These are phyloP conservation scores for Pyronema omphalodes DNA, from an alignment of 495 filamentous ascomycete genomes.

Conservation along the genomic window DNA sequence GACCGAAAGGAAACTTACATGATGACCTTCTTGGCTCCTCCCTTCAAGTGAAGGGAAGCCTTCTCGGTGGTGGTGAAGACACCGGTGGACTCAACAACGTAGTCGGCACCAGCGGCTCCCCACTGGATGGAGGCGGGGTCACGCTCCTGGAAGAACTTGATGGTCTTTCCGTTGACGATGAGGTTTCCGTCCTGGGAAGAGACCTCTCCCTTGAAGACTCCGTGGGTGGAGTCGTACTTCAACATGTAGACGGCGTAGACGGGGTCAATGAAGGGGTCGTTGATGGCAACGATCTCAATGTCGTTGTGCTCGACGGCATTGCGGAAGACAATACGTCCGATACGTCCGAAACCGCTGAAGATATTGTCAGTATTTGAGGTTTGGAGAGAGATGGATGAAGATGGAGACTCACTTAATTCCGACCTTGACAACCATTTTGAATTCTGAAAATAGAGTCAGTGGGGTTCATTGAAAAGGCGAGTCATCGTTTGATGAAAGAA, in stretches of 20 bases:
- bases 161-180: conserved; percentile 80
- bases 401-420: conserved; percentile 21
- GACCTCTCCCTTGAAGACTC: conserved; percentile 84
- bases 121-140: conserved; percentile 88
- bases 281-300: conserved; percentile 84
- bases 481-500: too few relatives aligned
- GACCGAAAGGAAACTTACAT: conserved; percentile 32
- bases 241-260: conserved; percentile 99
- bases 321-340: conserved; percentile 87
- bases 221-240: conserved; percentile 95
- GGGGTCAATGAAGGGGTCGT: conserved; percentile 98
- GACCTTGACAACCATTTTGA: conserved; percentile 22
- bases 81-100: conserved; percentile 97
- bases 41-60: conserved; percentile 89
- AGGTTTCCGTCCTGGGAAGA: conserved; percentile 50
- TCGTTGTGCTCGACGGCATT: conserved; percentile 67
- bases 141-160: conserved; percentile 88
- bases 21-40: conserved; percentile 98
- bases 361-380: conserved; percentile 5
- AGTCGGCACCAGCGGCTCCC: conserved; percentile 71
- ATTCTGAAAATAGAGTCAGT: neutral
- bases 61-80: conserved; percentile 98
- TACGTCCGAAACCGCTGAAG: conserved; percentile 97
- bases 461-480: too few relatives aligned
- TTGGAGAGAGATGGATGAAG: neutral